These are phyloP conservation scores for Fusarium sp. DNA, from an alignment of 2,329 filamentous ascomycete species.

Conservation along the genomic window DNA sequence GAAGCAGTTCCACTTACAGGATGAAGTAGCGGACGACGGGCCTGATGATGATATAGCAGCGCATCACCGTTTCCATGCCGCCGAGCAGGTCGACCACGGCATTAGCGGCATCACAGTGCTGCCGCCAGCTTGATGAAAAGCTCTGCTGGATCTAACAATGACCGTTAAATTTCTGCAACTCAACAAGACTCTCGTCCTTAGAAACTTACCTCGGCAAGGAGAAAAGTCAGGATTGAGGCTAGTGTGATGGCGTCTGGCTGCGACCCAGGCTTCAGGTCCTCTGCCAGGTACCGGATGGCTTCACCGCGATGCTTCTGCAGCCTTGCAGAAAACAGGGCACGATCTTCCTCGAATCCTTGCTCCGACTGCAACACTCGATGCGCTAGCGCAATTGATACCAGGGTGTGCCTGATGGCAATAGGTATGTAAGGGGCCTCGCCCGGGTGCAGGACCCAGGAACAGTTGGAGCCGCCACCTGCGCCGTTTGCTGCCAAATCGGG, in stretches of 20 bases:
- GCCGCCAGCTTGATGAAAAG: constrained; percentile 32
- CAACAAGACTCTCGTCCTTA: not conserved
- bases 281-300: constrained; percentile 28
- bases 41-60: not conserved
- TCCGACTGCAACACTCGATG: constrained; percentile 33
- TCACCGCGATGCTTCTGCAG: constrained; percentile 35
- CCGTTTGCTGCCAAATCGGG: constrained; percentile 38
- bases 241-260: constrained; percentile 9
- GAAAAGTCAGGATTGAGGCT: constrained; percentile 26
- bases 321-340: constrained; percentile 11
- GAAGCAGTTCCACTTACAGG: constrained; percentile 4
- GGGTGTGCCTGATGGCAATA: constrained; percentile 22
- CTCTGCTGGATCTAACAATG: constrained; percentile 25
- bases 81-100: constrained; percentile 27
- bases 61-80: constrained; percentile 17
- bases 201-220: constrained; percentile 31
- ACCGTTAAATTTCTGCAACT: not conserved
- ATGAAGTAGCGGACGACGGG: constrained; percentile 32
- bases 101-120: constrained; percentile 30
- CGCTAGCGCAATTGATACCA: constrained; percentile 31
- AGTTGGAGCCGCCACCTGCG: constrained; percentile 9
- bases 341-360: constrained; percentile 7
- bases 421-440: constrained; percentile 15
- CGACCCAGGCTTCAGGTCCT: constrained; percentile 1
- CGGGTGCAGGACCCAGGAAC: constrained; percentile 23